Evolutionary conservation across 2,329 filamentous ascomycete species (phyloP), one percentile per base, ranked within the genome.

Genomic region (Chrysoporthe puriensis): DNA sequence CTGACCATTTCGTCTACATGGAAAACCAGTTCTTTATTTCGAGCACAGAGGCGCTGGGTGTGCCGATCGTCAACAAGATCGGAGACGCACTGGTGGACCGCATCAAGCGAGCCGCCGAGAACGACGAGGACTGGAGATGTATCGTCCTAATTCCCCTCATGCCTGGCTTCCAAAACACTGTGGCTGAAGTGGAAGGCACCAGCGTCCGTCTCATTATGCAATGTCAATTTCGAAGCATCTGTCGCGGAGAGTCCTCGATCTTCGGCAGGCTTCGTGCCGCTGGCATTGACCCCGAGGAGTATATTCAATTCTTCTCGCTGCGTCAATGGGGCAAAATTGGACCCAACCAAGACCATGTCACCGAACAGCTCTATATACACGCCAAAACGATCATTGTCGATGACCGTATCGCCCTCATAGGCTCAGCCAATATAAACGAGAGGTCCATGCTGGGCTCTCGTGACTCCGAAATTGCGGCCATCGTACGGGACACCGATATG

Each of bases 1-100:
- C 94, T 1, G 93, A 99, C 60, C 96, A 98, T 77, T 97, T 97
- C 74, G 93, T 98, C 63, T 98, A 99, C 79, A 97, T 98, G 72
- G 96, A 99, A 78, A 99, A 99, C 76, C 96, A 99, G 76, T 99
- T 98, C 80, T 99, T 97, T 82, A 92, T 99, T 77, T 96, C 93
- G 46, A 97, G 93, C 72, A 96, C 92, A 62, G 91, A 96, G 74
- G 94, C 94, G 5, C 89, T 97, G 73, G 92, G 91, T 63, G 92
- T 91, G 14, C 93, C 90, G 76, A 96, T 99, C 71, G 87, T 93
- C 77, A 99, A 99, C 78, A 89, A 90, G 72, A 97, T 99, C 72
- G 95, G 95, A 62, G 95, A 98, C 79, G 95, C 96, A 3, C 84
- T 99, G 43, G 95, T 98, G 9, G 92, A 97, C 74, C 92, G 96